Evolutionary conservation across 2,329 filamentous ascomycete genomes (phyloP).

Genomic region (Plectosphaerella plurivora): DNA sequence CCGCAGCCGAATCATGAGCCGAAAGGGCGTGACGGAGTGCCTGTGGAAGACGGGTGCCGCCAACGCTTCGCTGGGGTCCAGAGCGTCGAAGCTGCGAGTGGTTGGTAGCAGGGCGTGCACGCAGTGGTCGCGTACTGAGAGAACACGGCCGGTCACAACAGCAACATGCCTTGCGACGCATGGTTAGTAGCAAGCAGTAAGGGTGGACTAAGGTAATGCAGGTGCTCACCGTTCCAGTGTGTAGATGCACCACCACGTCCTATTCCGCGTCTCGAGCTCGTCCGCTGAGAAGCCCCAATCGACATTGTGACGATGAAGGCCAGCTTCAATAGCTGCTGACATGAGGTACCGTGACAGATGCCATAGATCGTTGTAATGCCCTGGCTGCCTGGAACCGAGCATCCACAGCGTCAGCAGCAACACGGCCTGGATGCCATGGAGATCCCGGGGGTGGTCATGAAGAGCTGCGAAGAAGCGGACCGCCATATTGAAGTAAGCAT

Average conservation of each 20-base stretch:
- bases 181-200: neutral
- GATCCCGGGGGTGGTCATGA: conserved; percentile 13
- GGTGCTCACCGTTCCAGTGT: conserved; percentile 9
- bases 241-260: conserved; percentile 19
- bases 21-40: conserved; percentile 9
- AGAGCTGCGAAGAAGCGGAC: conserved; percentile 14
- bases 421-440: conserved; percentile 14
- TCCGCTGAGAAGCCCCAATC: conserved; percentile 14
- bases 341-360: conserved; percentile 18
- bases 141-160: conserved; percentile 16
- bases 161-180: conserved; percentile 11
- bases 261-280: conserved; percentile 15
- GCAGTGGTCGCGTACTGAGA: conserved; percentile 17
- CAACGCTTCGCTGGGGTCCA: conserved; percentile 7
- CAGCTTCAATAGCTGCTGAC: conserved; percentile 18
- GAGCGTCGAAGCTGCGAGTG: conserved; percentile 8
- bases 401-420: conserved; percentile 18
- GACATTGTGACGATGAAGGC: conserved; percentile 16
- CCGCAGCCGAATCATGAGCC: conserved; percentile 10
- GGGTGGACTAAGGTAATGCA: neutral
- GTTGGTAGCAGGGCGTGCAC: conserved; percentile 14
- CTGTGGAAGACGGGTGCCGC: conserved; percentile 9
- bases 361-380: conserved; percentile 18
- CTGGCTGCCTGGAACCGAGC: conserved; percentile 13
- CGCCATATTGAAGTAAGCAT: conserved; percentile 15